These are phyloP conservation scores for Calycina herbarum DNA, from an alignment of 2,329 filamentous ascomycete species.

Conservation along the genomic window DNA sequence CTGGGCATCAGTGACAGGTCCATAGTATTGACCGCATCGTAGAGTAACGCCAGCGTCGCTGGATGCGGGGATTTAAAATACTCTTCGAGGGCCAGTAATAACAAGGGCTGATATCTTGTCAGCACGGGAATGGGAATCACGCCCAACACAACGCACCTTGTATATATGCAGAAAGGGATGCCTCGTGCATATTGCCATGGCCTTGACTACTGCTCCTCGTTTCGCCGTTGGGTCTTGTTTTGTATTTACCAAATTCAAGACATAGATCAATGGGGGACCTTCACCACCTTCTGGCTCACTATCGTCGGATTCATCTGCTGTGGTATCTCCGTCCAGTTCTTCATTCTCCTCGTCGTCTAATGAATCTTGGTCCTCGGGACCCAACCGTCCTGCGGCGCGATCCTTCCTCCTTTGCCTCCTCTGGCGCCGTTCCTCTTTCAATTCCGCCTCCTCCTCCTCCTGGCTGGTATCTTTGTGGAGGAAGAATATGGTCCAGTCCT, in stretches of 20 bases:
- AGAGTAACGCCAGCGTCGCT: conserved; percentile 84
- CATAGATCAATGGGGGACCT: conserved; percentile 91
- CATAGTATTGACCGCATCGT: conserved; percentile 94
- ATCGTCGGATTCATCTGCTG: conserved; percentile 54
- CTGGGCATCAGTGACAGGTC: conserved; percentile 91
- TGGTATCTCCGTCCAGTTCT: conserved; percentile 46
- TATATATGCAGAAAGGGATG: conserved; percentile 99
- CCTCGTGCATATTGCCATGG: conserved; percentile 97
- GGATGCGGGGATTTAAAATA: conserved; percentile 92
- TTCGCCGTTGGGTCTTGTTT: conserved; percentile 94
- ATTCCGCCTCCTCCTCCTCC: conserved; percentile 75
- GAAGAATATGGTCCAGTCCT: conserved; percentile 99
- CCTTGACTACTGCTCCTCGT: conserved; percentile 92
- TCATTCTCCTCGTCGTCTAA: conserved; percentile 48
- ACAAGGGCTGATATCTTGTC: conserved; percentile 62
- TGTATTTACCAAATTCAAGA: conserved; percentile 95
- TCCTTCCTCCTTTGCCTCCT: conserved; percentile 54
- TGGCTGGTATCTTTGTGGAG: conserved; percentile 90
- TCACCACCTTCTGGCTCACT: conserved; percentile 70
- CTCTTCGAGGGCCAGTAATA: conserved; percentile 88
- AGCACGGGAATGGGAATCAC: conserved; percentile 18
- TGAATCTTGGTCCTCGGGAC: conserved; percentile 44
- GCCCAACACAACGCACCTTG: conserved; percentile 60
- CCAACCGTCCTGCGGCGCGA: conserved; percentile 49
- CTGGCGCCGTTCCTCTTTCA: conserved; percentile 54